phyloP scores from a whole-genome alignment of 352 stramenopile species.

The Phytophthora citrophthora region DNA sequence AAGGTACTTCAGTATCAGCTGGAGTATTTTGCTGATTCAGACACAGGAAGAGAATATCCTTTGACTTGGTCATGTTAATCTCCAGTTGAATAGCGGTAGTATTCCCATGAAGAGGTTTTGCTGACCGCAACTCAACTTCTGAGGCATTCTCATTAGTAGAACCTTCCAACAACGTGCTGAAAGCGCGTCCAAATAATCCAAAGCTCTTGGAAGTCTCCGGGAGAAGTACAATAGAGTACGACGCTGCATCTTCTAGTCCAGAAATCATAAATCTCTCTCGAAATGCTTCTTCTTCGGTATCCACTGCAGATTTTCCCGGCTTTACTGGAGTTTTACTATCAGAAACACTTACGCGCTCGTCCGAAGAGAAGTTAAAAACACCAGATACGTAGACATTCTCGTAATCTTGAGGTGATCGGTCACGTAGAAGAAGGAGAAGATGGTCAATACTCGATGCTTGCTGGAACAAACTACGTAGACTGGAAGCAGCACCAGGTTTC shows the following conservation, averaged over 20 bases:
- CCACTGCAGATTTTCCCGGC: background rate
- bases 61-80: conserved; percentile 61
- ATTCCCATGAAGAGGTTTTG: conserved; percentile 43
- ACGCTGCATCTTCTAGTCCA: conserved; percentile 49
- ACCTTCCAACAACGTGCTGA: conserved; percentile 50
- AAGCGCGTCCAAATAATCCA: conserved; percentile 63
- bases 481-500: background rate
- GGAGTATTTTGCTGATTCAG: conserved; percentile 10
- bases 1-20: background rate
- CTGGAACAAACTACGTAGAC: conserved; percentile 36
- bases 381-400: conserved; percentile 16
- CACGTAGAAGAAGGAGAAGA: conserved; percentile 32
- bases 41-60: conserved; percentile 62
- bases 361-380: conserved; percentile 25
- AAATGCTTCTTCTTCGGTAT: conserved; percentile 14
- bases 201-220: conserved; percentile 68
- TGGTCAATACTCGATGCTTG: conserved; percentile 40
- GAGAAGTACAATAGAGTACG: conserved; percentile 65
- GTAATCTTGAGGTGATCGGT: conserved; percentile 17
- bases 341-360: conserved; percentile 6
- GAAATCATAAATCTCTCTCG: conserved; percentile 43
- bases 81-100: conserved; percentile 46
- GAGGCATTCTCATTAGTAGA: conserved; percentile 75
- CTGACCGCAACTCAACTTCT: conserved; percentile 40
- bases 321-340: background rate